Percentiles rank a stretch among this genome's conserved stretches.
Evolutionary conservation across 306 rosid genomes (phyloP).

Genomic region (Malus orientalis): DNA sequence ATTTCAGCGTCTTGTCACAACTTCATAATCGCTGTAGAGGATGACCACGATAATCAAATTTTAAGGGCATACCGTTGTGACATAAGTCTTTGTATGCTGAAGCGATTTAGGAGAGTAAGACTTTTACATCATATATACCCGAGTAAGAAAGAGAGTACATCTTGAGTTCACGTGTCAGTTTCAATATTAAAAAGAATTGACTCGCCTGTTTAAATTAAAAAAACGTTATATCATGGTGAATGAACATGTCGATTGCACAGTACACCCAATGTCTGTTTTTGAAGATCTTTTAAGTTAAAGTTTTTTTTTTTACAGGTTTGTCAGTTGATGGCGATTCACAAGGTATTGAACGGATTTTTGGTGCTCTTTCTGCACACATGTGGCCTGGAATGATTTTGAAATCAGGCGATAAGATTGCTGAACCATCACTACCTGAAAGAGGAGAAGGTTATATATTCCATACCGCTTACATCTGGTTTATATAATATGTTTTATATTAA

Average conservation of each 20-base stretch:
- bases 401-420: conserved; percentile 61
- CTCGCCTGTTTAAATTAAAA: background rate
- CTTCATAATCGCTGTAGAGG: background rate
- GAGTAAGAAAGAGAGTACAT: background rate
- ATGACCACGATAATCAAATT: background rate
- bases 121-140: background rate
- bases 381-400: conserved; percentile 95
- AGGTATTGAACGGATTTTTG: conserved; percentile 78
- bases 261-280: background rate
- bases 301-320: conserved; percentile 48
- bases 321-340: conserved; percentile 77
- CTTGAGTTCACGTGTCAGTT: background rate
- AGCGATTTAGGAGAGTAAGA: background rate
- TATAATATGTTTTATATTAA: background rate
- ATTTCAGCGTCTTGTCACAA: background rate
- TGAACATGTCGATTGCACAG: background rate
- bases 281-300: background rate
- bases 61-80: background rate
- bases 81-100: background rate
- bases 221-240: background rate
- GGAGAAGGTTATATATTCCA: conserved; percentile 55
- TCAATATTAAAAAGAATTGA: background rate
- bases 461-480: background rate
- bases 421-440: conserved; percentile 51
- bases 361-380: conserved; percentile 90